Evolutionary conservation across 2,329 filamentous ascomycete genomes (phyloP).

Genomic region (Alternaria sp.): DNA sequence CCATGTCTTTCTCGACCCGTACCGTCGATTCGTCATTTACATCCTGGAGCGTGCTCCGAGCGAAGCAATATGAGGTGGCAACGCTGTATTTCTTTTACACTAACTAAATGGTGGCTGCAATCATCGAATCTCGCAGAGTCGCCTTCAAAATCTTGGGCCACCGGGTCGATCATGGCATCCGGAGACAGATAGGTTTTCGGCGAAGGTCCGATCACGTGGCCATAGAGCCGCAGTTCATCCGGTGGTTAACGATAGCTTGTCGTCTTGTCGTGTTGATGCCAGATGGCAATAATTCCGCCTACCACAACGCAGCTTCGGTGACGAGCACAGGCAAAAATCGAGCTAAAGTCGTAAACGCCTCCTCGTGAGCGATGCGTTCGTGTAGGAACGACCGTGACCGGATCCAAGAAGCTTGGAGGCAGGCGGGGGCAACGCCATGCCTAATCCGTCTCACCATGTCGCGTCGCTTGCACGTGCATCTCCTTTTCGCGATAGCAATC

Average conservation of each 20-base stretch:
- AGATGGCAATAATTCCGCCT: not conserved
- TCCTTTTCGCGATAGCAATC: not conserved
- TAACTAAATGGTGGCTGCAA: not conserved
- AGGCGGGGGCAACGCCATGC: not conserved
- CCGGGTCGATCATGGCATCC: conserved; percentile 1
- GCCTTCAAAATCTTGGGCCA: not conserved
- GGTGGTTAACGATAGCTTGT: not conserved
- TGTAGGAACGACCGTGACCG: not conserved
- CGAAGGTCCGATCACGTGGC: not conserved
- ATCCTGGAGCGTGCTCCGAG: not conserved
- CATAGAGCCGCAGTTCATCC: conserved; percentile 3
- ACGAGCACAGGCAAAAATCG: not conserved
- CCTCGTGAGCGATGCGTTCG: not conserved
- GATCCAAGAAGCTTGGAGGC: not conserved
- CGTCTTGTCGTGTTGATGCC: not conserved
- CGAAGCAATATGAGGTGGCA: not conserved
- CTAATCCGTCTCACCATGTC: not conserved
- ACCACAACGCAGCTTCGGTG: not conserved
- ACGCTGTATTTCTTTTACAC: not conserved
- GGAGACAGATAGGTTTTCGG: not conserved
- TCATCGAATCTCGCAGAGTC: not conserved
- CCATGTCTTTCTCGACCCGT: not conserved
- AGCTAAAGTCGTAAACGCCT: not conserved
- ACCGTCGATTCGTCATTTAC: not conserved
- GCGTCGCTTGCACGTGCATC: not conserved